Evolutionary conservation across 1,284 basidiomycete genomes (phyloP).

Genomic region (Ustilago tritici): DNA sequence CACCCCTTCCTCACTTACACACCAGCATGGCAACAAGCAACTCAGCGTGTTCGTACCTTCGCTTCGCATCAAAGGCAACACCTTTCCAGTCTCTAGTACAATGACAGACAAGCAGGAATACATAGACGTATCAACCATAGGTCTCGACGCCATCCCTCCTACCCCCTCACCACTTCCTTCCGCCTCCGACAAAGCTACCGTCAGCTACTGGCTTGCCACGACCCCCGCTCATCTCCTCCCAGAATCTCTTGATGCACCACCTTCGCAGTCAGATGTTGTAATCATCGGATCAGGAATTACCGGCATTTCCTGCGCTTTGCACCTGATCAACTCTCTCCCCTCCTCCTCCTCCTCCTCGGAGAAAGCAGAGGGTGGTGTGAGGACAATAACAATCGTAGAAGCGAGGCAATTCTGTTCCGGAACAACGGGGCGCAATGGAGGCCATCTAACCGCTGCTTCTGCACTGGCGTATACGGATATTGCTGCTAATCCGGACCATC

Average conservation of each 20-base stretch:
- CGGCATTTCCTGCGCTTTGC: slow-evolving; percentile 47
- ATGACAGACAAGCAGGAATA: slow-evolving; percentile 7
- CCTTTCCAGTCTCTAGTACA: too few species aligned
- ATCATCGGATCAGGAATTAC: slow-evolving; percentile 57
- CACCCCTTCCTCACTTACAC: too few species aligned
- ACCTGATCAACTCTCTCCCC: slow-evolving; percentile 32
- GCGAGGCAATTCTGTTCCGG: slow-evolving; percentile 56
- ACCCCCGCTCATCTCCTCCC: slow-evolving; percentile 4
- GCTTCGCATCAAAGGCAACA: too few species aligned
- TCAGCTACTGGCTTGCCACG: slow-evolving; percentile 52
- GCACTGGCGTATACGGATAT: slow-evolving; percentile 51
- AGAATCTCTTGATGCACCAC: slow-evolving; percentile 4
- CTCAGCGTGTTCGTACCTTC: too few species aligned
- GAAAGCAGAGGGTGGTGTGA: background rate
- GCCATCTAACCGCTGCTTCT: slow-evolving; percentile 56
- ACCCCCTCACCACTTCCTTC: slow-evolving; percentile 31
- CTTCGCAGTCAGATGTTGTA: slow-evolving; percentile 23
- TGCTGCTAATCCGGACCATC: slow-evolving; percentile 41
- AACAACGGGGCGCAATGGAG: slow-evolving; percentile 59
- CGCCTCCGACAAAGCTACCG: slow-evolving; percentile 16
- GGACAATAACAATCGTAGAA: slow-evolving; percentile 41
- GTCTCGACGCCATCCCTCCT: slow-evolving; percentile 19
- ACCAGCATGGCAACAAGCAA: too few species aligned
- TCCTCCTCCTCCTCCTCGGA: background rate
- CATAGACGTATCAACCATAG: slow-evolving; percentile 46